These are phyloP conservation scores for Pythium aristosporum DNA, from an alignment of 352 stramenopile species.

Conservation along the genomic window DNA sequence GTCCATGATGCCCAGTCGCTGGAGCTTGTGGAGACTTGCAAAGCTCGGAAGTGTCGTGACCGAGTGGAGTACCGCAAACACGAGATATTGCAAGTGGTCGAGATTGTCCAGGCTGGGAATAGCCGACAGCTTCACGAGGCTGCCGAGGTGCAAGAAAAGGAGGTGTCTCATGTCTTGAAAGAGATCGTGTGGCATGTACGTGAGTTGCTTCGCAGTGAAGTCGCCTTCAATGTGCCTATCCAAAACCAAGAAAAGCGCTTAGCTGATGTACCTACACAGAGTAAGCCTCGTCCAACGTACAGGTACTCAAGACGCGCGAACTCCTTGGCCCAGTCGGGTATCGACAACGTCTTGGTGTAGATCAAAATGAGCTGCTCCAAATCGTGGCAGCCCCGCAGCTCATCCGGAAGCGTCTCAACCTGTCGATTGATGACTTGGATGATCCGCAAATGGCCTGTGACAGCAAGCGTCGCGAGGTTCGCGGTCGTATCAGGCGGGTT, in stretches of 20 bases:
- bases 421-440: slow-evolving; percentile 32
- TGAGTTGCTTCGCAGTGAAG: slow-evolving; percentile 13
- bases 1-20: slow-evolving; percentile 17
- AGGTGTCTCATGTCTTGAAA: slow-evolving; percentile 21
- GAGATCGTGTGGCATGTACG: slow-evolving; percentile 18
- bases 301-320: slow-evolving; percentile 15
- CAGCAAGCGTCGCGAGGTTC: slow-evolving; percentile 17
- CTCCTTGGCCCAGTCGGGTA: slow-evolving; percentile 26
- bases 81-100: slow-evolving; percentile 14
- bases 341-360: slow-evolving; percentile 24
- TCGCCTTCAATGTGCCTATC: slow-evolving; percentile 24
- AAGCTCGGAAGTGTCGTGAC: slow-evolving; percentile 15
- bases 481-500: slow-evolving; percentile 17
- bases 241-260: no score
- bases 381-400: slow-evolving; percentile 17
- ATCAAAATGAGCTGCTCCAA: slow-evolving; percentile 33
- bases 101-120: slow-evolving; percentile 9
- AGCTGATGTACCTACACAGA: no score
- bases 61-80: slow-evolving; percentile 13
- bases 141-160: slow-evolving; percentile 20
- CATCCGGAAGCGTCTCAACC: slow-evolving; percentile 11
- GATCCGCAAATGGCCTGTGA: slow-evolving; percentile 23
- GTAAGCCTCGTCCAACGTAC: not conserved
- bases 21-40: slow-evolving; percentile 6
- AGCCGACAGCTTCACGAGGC: slow-evolving; percentile 5